Evolutionary conservation across 495 filamentous ascomycete genomes (phyloP), one percentile per base, ranked within the genome.

Genomic region (Podospora pseudocomata): DNA sequence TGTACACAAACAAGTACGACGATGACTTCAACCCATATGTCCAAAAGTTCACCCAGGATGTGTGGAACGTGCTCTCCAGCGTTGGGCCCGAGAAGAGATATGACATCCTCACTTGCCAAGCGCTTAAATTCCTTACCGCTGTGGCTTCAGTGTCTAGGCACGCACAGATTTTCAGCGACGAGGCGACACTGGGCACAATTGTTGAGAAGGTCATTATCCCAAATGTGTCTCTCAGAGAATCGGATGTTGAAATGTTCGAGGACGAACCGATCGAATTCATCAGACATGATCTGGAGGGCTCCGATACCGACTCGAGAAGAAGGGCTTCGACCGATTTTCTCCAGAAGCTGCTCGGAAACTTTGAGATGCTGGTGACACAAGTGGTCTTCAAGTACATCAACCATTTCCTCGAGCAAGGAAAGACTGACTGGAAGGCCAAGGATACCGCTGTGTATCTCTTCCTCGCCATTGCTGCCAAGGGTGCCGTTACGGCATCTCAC

Each of bases 191-290:
- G 65, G 82, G 84, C 27, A 89, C 97, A 73, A 90, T 99, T 27
- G 90, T 97, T 44, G 92, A 97, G 78, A 96, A 96, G 80, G 96
- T 97, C 28, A 89, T 99, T 59, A 79, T 99, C 65, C 96, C 96
- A 44, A 99, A 97, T 70, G 87, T 98, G 64, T 88, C 87, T 15
- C 84, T 99, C 26, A 87, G 96, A 73, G 93, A 96, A 69, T 92
- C 93, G 2, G 96, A 99, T 67, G 88, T 96, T 68, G 96, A 99
- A 75, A 83, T 96, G 49, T 97, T 98, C 71, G 96, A 98, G 75
- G 96, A 99, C 73, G 96, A 99, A 76, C 96, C 96, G 3, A 97
- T 99, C 75, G 96, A 99, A 76, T 99, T 96, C 78, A 98, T 98
- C 73, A 85, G 96, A 64, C 88, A 93, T 68, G 94, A 99, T 77